Base-by-base conservation (phyloP, 352 stramenopile species). In the Globisporangium rhizosaccharum region DNA sequence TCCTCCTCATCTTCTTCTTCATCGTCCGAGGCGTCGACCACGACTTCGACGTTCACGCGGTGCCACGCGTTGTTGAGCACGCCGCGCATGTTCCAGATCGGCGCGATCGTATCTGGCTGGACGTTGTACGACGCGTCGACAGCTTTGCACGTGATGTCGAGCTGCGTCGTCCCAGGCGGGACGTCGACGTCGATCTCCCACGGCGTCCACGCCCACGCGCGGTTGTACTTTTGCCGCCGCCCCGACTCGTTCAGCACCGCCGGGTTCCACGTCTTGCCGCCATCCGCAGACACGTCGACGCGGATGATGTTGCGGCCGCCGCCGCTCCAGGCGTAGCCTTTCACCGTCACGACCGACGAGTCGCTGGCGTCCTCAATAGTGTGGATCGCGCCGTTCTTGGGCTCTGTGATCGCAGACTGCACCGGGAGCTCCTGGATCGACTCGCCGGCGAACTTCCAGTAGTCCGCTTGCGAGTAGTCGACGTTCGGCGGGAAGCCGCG, bases 21-120 rank as follows among this genome's bases (percentile, higher is more conserved):
- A 0, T 84, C 70, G 20, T 78, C 68, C 3, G 72, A 56, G 11
- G 76, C 67, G 23, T 76, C 69, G 44, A 88, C 72, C 11, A 78
- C 70, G 10, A 93, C 67, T 0, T 79, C 57, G 30, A 94, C 80
- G n/a, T 73, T 73, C 37, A 97, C 83, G 28, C 89, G 80, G 57
- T 96, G 96, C 95, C 96, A 99, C 26, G 88, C 90, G 66, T 99
- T 99, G 67, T 98, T 99, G 20, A 98, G 77, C 39, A 99, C 79
- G 46, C 97, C 97, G 52, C 96, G 81, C 67, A 99, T 92, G 82
- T 99, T 99, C 97, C 97, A 99, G 57, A 98, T 96, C 26, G 96
- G 87, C 53, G 87, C 89, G 63, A 93, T 95, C 20, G 75, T 94
- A 66, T 99, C 96, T 1, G 97, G 97, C 73, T 99, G 97, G 17